A percentile compares a stretch with the other conserved stretches of the same genome.
phyloP scores from a whole-genome alignment of 257 asterid species.

The Solanum neorickii region DNA sequence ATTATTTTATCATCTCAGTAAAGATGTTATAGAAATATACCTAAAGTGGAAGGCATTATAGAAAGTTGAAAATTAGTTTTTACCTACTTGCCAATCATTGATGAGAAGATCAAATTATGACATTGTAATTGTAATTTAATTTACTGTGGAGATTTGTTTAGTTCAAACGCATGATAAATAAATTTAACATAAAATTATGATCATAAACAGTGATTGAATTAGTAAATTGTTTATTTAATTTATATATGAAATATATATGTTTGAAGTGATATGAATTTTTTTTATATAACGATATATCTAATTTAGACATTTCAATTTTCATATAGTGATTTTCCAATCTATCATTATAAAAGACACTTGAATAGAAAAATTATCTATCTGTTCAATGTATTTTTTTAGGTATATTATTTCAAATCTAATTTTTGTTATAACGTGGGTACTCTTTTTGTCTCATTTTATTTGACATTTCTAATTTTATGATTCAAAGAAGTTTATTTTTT shows the following conservation, averaged over 20 bases:
- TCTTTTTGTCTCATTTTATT: no score
- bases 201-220: background rate
- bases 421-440: background rate
- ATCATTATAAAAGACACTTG: no score
- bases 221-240: background rate
- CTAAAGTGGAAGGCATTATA: background rate
- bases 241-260: no score
- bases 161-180: background rate
- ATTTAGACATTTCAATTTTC: no score
- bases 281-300: no score
- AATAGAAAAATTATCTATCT: no score
- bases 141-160: background rate
- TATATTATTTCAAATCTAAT: no score
- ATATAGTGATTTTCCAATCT: no score
- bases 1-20: background rate
- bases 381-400: background rate
- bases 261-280: background rate
- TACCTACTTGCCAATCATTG: background rate
- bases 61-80: background rate
- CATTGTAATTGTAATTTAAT: no score
- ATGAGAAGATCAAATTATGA: background rate
- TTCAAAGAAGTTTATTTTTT: no score
- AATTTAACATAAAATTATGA: background rate
- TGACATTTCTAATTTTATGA: no score
- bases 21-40: background rate